Conservation (phyloP, 768 basidiomycete genomes). For the Gautieria morchelliformis region DNA sequence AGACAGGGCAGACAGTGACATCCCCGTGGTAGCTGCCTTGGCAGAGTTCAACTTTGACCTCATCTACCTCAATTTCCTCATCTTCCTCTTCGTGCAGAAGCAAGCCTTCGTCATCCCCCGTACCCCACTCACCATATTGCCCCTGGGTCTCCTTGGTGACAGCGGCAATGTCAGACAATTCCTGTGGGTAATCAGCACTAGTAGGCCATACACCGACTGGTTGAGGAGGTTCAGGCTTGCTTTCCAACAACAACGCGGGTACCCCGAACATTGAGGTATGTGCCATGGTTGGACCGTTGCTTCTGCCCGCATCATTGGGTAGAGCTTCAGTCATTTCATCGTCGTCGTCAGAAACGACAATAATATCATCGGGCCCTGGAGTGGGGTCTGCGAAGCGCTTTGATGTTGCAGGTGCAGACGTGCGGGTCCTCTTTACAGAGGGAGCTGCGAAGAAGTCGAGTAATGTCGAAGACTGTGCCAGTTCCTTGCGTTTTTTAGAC, state of each 20-base stretch:
- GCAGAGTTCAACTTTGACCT: too few relatives aligned
- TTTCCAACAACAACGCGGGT: too few relatives aligned
- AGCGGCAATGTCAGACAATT: slow-evolving; percentile 43
- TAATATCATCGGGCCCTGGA: slow-evolving; percentile 29
- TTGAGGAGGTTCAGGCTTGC: too few relatives aligned
- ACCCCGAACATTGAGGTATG: background rate
- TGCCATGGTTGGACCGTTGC: background rate
- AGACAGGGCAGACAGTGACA: too few relatives aligned
- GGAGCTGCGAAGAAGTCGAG: slow-evolving; percentile 34
- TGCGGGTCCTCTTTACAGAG: slow-evolving; percentile 13
- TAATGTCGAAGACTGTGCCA: slow-evolving; percentile 32
- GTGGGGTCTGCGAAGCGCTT: slow-evolving; percentile 3
- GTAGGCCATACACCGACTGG: background rate
- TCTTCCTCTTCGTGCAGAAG: too few relatives aligned
- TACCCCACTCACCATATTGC: too few relatives aligned
- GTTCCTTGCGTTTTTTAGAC: slow-evolving; percentile 21
- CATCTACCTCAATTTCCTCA: too few relatives aligned
- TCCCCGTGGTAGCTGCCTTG: too few relatives aligned
- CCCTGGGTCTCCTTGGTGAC: slow-evolving; percentile 14
- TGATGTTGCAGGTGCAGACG: slow-evolving; percentile 6
- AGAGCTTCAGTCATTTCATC: slow-evolving; percentile 6
- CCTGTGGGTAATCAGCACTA: slow-evolving; percentile 44
- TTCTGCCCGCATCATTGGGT: background rate
- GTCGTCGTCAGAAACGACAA: slow-evolving; percentile 55
- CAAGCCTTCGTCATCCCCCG: too few relatives aligned